phyloP scores from a whole-genome alignment of 169 alveolate genomes.

The Plasmodium berghei region DNA sequence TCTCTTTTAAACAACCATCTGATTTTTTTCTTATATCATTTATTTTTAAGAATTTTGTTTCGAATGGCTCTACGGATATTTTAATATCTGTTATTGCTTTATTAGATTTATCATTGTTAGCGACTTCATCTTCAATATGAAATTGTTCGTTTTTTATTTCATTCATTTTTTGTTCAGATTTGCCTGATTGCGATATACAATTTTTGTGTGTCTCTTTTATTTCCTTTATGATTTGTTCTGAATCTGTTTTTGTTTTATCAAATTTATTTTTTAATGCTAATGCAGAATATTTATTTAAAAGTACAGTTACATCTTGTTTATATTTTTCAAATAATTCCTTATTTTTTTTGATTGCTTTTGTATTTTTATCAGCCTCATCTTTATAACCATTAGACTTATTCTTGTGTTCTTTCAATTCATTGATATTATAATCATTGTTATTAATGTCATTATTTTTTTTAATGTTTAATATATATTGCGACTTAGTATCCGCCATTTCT shows the following conservation, averaged over 20 bases:
- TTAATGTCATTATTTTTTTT: background rate
- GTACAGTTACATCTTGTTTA: background rate
- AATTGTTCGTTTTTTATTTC: background rate
- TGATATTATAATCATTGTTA: background rate
- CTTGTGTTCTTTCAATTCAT: background rate
- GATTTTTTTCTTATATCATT: background rate
- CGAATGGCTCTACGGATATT: background rate
- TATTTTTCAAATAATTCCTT: background rate
- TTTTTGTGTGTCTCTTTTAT: background rate
- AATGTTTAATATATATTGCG: background rate
- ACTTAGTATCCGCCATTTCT: constrained; percentile 3
- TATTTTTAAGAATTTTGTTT: background rate
- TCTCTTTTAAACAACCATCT: background rate
- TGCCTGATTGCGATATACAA: background rate
- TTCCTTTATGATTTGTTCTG: background rate
- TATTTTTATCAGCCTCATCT: background rate
- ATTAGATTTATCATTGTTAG: background rate
- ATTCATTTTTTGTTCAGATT: background rate
- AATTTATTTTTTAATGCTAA: constrained; percentile 13
- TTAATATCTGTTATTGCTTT: constrained; percentile 5
- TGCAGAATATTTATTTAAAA: constrained; percentile 2
- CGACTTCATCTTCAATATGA: background rate
- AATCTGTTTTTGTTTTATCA: background rate
- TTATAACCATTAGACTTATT: background rate
- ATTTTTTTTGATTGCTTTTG: background rate